A percentile compares a stretch with the other conserved stretches of the same genome.
Evolutionary conservation across 2,329 filamentous ascomycete species (phyloP).

Genomic region (Fusarium anguioides): DNA sequence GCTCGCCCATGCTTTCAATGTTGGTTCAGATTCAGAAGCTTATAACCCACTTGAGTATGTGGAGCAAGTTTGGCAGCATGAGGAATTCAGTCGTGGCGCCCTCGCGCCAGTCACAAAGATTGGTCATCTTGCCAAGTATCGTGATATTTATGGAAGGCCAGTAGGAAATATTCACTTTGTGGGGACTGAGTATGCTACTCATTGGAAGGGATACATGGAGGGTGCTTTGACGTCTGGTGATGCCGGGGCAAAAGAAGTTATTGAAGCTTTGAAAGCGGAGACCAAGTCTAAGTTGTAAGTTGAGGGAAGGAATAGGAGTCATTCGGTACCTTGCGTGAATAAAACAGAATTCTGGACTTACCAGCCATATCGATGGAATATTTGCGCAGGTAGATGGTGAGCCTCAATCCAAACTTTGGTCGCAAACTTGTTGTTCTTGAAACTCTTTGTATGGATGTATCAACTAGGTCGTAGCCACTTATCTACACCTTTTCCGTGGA

Average conservation of each 20-base stretch:
- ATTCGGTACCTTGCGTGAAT: no score
- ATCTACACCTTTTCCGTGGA: no score
- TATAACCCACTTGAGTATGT: slow-evolving; percentile 46
- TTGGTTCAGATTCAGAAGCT: slow-evolving; percentile 22
- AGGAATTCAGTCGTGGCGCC: slow-evolving; percentile 50
- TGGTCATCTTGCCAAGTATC: slow-evolving; percentile 46
- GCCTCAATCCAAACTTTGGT: no score
- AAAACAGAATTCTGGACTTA: no score
- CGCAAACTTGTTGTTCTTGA: no score
- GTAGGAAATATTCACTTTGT: slow-evolving; percentile 60
- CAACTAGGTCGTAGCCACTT: no score
- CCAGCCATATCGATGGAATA: no score
- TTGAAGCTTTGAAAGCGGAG: slow-evolving; percentile 29
- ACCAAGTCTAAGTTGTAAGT: slow-evolving; percentile 15
- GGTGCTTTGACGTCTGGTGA: slow-evolving; percentile 60
- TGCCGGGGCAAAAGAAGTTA: slow-evolving; percentile 56
- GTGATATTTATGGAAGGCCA: slow-evolving; percentile 47
- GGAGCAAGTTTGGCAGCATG: slow-evolving; percentile 51
- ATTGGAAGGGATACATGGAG: slow-evolving; percentile 66
- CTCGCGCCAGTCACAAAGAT: slow-evolving; percentile 49
- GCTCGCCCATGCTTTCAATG: slow-evolving; percentile 46
- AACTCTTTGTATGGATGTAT: no score
- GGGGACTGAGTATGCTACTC: slow-evolving; percentile 59
- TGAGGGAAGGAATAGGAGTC: no score
- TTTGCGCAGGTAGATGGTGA: no score